phyloP scores from a whole-genome alignment of 495 filamentous ascomycete species.

The Zalerion maritima region DNA sequence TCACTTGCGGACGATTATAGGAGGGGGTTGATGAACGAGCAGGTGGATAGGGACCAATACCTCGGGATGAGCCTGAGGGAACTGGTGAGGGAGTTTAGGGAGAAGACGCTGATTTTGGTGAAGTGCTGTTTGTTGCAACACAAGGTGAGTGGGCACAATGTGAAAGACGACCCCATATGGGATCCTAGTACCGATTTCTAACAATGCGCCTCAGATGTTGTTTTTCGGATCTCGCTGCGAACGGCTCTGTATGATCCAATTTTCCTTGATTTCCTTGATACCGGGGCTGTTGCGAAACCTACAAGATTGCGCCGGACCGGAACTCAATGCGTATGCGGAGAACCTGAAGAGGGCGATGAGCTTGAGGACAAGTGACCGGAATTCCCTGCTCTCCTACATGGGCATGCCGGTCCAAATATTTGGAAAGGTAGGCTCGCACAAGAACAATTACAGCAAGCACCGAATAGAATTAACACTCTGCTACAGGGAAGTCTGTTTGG shows the following conservation, averaged over 20 bases:
- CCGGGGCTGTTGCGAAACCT: constrained; percentile 76
- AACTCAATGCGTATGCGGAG: constrained; percentile 69
- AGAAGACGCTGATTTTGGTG: constrained; percentile 84
- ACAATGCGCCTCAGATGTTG: constrained; percentile 55
- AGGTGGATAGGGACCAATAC: constrained; percentile 70
- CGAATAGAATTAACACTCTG: too few relatives aligned
- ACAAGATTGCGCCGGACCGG: constrained; percentile 83
- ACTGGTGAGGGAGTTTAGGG: constrained; percentile 82
- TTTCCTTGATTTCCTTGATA: constrained; percentile 86
- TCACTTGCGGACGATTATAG: constrained; percentile 51
- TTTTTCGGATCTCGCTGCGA: constrained; percentile 96
- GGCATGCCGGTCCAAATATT: constrained; percentile 90
- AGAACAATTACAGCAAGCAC: too few relatives aligned
- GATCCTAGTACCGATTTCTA: constrained; percentile 3
- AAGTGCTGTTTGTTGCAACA: constrained; percentile 89
- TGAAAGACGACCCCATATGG: background rate
- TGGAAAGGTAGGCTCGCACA: constrained; percentile 49
- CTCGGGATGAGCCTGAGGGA: constrained; percentile 85
- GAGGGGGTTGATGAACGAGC: constrained; percentile 47
- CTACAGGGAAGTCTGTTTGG: constrained; percentile 83
- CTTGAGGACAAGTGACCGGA: constrained; percentile 79
- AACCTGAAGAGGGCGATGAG: constrained; percentile 65
- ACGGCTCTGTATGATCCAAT: constrained; percentile 93
- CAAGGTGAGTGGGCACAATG: constrained; percentile 49
- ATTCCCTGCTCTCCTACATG: constrained; percentile 83